phyloP scores from a whole-genome alignment of 345 rosid genomes.

The Angophora floribunda region DNA sequence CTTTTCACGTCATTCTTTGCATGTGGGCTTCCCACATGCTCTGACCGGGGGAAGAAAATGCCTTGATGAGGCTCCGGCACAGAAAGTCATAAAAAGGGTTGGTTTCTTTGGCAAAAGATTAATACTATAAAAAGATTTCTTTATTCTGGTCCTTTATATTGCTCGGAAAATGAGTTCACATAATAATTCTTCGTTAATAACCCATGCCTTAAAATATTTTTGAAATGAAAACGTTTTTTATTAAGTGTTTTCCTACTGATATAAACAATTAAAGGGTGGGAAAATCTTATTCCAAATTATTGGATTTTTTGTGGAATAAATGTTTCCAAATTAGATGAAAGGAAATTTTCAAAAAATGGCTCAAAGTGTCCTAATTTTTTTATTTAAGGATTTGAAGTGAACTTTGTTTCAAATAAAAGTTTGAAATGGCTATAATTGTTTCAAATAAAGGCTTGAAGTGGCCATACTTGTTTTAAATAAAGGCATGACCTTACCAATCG shows the following conservation, averaged over 20 bases:
- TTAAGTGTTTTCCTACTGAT: background rate
- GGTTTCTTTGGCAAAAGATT: background rate
- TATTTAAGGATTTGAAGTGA: no score
- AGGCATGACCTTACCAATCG: no score
- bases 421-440: no score
- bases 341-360: no score
- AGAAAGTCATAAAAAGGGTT: background rate
- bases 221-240: background rate
- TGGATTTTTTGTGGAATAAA: background rate
- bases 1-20: background rate
- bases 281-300: background rate
- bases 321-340: background rate
- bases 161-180: background rate
- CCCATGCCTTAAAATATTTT: background rate
- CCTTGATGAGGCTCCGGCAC: background rate
- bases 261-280: background rate
- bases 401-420: no score
- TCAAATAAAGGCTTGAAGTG: no score
- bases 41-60: background rate
- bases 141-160: background rate
- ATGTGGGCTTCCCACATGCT: background rate
- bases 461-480: no score
- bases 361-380: no score
- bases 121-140: background rate
- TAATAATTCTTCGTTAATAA: background rate